phyloP scores from a whole-genome alignment of 768 basidiomycete species.

The Russula foetens region DNA sequence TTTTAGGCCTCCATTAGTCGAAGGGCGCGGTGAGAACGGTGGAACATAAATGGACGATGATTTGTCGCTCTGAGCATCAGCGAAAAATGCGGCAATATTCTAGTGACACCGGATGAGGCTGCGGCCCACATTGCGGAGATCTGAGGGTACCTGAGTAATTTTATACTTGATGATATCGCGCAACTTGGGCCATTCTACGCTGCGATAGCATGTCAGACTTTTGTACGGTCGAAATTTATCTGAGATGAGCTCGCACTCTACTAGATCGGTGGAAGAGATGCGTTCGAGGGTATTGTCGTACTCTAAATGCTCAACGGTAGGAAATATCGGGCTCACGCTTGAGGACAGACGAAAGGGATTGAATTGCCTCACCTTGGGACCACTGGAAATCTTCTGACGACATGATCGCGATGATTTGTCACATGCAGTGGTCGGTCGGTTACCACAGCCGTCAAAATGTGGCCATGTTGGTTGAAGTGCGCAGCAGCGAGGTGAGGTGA shows the following conservation, averaged over 20 bases:
- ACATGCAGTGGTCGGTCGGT: no score
- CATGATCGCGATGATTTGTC: neutral
- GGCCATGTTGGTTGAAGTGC: no score
- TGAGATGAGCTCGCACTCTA: conserved; percentile 37
- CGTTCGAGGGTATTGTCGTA: conserved; percentile 50
- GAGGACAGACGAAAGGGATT: neutral
- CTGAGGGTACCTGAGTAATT: conserved; percentile 47
- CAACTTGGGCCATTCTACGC: conserved; percentile 62
- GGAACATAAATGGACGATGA: conserved; percentile 36
- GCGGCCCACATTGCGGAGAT: neutral
- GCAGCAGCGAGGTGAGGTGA: no score
- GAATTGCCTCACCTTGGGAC: conserved; percentile 15
- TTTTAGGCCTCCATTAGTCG: conserved; percentile 50
- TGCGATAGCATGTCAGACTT: conserved; percentile 23
- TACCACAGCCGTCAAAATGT: no score
- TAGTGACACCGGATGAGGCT: conserved; percentile 10
- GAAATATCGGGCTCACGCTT: neutral
- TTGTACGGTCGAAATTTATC: neutral
- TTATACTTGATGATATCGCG: conserved; percentile 68
- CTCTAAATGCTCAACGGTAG: conserved; percentile 31
- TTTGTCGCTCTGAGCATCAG: conserved; percentile 23
- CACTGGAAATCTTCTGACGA: conserved; percentile 9
- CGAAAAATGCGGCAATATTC: conserved; percentile 30
- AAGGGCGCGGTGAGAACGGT: conserved; percentile 28
- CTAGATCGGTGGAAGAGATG: conserved; percentile 55